Percentiles rank a stretch among this genome's conserved stretches.
These are phyloP conservation scores for Hordeum marinum DNA, from an alignment of 176 grass and related monocot genomes.

Conservation along the genomic window DNA sequence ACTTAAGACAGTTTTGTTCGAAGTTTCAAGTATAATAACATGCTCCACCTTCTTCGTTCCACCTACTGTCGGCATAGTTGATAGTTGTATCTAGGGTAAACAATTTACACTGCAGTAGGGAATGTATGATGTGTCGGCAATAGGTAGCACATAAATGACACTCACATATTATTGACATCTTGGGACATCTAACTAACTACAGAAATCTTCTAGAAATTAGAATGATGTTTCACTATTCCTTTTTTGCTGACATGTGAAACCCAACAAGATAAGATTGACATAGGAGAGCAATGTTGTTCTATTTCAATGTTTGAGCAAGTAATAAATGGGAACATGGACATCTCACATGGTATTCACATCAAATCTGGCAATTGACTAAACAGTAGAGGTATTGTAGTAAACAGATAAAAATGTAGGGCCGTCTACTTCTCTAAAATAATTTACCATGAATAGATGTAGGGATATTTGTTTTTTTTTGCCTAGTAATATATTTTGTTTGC, in stretches of 20 bases:
- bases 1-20: background rate
- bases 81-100: background rate
- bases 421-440: background rate
- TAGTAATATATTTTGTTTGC: slow-evolving; percentile 1
- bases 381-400: background rate
- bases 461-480: background rate
- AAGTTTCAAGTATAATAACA: background rate
- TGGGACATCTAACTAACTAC: background rate
- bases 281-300: background rate
- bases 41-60: no score
- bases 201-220: background rate
- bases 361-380: background rate
- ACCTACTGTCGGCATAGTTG: background rate
- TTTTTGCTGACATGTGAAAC: slow-evolving; percentile 20
- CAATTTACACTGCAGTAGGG: background rate
- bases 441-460: background rate
- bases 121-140: background rate
- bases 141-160: slow-evolving; percentile 2
- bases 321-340: background rate
- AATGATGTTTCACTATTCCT: background rate
- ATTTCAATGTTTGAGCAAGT: background rate
- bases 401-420: background rate
- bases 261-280: background rate
- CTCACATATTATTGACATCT: background rate
- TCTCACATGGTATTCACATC: background rate